phyloP scores from a whole-genome alignment of 176 grass and related monocot species.

The Paspalum vaginatum region DNA sequence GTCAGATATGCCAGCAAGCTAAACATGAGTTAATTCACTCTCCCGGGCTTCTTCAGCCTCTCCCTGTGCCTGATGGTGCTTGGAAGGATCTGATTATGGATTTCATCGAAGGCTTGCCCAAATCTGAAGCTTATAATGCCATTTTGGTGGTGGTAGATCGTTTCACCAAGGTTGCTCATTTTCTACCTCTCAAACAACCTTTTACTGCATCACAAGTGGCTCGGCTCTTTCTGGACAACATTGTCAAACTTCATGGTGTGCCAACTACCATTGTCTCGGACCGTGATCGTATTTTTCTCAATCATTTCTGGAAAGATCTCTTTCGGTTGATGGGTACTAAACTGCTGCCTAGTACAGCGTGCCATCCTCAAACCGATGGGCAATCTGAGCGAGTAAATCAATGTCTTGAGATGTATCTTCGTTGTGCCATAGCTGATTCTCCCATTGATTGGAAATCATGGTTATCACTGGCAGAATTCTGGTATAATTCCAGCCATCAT shows the following conservation, averaged over 20 bases:
- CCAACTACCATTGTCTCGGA: not conserved
- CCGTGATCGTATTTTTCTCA: not conserved
- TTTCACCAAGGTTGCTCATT: not conserved
- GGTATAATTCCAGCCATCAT: not conserved
- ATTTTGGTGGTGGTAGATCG: not conserved
- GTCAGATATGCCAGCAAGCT: not conserved
- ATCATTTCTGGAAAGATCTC: not conserved
- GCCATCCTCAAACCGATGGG: not conserved
- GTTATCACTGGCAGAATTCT: not conserved
- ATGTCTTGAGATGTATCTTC: not conserved
- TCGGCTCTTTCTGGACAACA: not conserved
- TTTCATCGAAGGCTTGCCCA: not conserved
- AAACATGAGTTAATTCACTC: not conserved
- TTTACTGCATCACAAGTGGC: not conserved
- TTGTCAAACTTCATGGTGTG: not conserved
- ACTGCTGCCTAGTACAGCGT: not conserved
- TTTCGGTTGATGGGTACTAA: not conserved
- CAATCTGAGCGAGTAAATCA: not conserved
- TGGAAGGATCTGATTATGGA: not conserved
- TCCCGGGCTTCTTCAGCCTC: not conserved
- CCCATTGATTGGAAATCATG: not conserved
- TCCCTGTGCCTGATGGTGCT: not conserved
- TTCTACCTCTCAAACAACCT: not conserved
- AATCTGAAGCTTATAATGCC: not conserved
- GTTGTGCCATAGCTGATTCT: not conserved